Conservation (phyloP, 352 stramenopile species). For the Saprolegnia parasitica region DNA sequence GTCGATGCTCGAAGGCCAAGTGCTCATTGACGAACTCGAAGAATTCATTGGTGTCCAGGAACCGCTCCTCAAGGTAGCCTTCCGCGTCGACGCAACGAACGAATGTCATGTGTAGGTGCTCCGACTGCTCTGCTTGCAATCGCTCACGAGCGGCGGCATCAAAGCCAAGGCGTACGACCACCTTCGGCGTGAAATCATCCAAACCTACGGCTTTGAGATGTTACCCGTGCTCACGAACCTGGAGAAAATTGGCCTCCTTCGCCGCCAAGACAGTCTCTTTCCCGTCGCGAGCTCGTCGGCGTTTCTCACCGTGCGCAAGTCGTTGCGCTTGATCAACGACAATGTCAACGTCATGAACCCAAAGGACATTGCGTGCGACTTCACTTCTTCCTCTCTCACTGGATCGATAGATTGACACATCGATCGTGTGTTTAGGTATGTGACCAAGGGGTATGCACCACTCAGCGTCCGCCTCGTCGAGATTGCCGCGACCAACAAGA, state of each 20-base stretch:
- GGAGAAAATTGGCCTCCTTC: constrained; percentile 90
- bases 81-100: no score
- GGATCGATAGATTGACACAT: constrained; percentile 33
- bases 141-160: constrained; percentile 88
- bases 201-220: constrained; percentile 97
- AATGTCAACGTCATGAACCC: constrained; percentile 91
- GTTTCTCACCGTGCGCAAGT: constrained; percentile 84
- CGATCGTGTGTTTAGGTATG: constrained; percentile 31
- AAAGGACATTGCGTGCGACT: constrained; percentile 90
- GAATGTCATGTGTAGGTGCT: constrained; percentile 72
- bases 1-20: constrained; percentile 94
- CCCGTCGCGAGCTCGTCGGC: constrained; percentile 55
- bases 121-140: constrained; percentile 92
- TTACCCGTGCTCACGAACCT: constrained; percentile 90
- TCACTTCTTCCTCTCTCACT: constrained; percentile 25
- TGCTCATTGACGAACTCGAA: constrained; percentile 93
- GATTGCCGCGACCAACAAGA: constrained; percentile 62
- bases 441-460: constrained; percentile 85
- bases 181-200: constrained; percentile 90
- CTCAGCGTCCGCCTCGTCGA: constrained; percentile 92
- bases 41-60: constrained; percentile 93
- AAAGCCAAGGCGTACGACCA: constrained; percentile 93
- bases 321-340: constrained; percentile 93
- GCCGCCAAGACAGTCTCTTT: constrained; percentile 85
- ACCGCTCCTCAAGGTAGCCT: constrained; percentile 59